Conservation (phyloP, 2,329 filamentous ascomycete species). For the Ophiostoma montium region DNA sequence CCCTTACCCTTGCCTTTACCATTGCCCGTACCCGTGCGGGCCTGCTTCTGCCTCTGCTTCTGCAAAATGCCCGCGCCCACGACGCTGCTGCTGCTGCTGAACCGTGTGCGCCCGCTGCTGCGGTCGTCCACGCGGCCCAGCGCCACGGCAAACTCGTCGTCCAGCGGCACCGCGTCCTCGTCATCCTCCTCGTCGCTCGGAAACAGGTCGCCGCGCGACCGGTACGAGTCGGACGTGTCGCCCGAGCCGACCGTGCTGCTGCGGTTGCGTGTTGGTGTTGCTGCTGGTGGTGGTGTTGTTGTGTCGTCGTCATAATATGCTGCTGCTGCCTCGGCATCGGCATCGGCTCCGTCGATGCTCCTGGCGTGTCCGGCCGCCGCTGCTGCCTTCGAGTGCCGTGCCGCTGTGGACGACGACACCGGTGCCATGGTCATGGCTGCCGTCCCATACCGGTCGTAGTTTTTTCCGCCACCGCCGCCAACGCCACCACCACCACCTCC, state of each 20-base stretch:
- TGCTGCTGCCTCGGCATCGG: background rate
- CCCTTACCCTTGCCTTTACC: constrained; percentile 15
- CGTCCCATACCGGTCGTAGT: background rate
- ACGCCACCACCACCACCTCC: constrained; percentile 12
- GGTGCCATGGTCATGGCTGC: background rate
- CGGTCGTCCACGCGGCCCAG: constrained; percentile 70
- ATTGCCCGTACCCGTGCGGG: constrained; percentile 19
- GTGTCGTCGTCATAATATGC: background rate
- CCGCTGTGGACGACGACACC: constrained; percentile 1
- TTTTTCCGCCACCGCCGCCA: background rate
- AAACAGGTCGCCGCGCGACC: constrained; percentile 80
- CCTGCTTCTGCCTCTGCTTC: too few species aligned
- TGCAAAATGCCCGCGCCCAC: constrained; percentile 45
- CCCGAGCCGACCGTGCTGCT: constrained; percentile 70
- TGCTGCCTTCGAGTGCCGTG: background rate
- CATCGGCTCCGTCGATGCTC: background rate
- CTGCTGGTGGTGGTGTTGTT: constrained; percentile 5
- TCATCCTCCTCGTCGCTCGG: constrained; percentile 76
- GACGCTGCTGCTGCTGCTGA: constrained; percentile 32
- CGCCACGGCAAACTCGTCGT: constrained; percentile 81
- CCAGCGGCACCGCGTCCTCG: constrained; percentile 83
- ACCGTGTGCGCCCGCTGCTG: constrained; percentile 50
- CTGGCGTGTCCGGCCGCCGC: background rate
- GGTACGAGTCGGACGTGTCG: constrained; percentile 70
- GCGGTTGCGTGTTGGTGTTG: constrained; percentile 35